phyloP scores from a whole-genome alignment of 805 yeast genomes.

The Nakazawaea ishiwadae region DNA sequence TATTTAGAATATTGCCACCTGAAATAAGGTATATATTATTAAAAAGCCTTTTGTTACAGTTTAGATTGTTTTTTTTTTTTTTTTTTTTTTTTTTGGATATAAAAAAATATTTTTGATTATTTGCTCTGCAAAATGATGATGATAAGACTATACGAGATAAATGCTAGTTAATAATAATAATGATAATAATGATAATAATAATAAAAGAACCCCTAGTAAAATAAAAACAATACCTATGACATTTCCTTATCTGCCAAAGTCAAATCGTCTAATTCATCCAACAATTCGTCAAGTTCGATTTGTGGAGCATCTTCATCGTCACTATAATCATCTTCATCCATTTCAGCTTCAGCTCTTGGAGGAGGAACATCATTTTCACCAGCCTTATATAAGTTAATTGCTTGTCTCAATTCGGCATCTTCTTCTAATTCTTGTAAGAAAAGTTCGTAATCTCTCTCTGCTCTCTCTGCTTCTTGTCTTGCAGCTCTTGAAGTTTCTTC shows the following conservation, averaged over 20 bases:
- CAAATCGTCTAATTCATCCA: conserved; percentile 95
- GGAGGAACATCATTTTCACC: conserved; percentile 24
- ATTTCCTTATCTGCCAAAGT: conserved; percentile 52
- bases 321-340: conserved; percentile 40
- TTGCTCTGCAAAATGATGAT: too few relatives aligned
- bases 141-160: too few relatives aligned
- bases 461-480: conserved; percentile 84
- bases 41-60: neutral
- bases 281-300: conserved; percentile 83
- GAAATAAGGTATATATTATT: too few relatives aligned
- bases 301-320: conserved; percentile 82
- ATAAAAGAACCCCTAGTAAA: too few relatives aligned
- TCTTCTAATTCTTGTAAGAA: conserved; percentile 98
- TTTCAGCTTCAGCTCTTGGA: conserved; percentile 30
- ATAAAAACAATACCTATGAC: neutral
- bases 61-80: too few relatives aligned
- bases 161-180: too few relatives aligned
- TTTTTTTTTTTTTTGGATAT: too few relatives aligned
- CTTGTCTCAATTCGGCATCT: conserved; percentile 89
- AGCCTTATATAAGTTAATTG: conserved; percentile 83
- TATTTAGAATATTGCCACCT: too few relatives aligned
- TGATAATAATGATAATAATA: too few relatives aligned
- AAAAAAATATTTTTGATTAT: too few relatives aligned
- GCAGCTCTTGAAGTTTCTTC: conserved; percentile 61
- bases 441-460: conserved; percentile 90